Evolutionary conservation across 441 rosid genomes (phyloP).

Genomic region (Biscutella laevigata): DNA sequence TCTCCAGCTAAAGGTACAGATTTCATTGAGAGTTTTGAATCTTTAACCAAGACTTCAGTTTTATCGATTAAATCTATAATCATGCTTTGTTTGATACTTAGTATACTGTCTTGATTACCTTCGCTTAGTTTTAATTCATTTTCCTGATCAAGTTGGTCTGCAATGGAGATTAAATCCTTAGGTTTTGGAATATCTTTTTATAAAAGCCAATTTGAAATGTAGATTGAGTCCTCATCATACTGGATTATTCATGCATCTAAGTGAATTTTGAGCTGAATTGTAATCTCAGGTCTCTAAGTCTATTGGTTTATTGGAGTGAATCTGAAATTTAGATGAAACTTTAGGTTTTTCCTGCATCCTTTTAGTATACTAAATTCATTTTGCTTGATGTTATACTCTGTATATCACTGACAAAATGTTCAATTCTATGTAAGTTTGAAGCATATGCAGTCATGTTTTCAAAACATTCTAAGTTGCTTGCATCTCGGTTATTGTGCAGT

Average conservation of each 20-base stretch:
- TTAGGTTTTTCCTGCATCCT: background rate
- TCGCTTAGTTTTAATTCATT: background rate
- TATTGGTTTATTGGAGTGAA: background rate
- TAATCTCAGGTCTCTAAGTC: too few species aligned
- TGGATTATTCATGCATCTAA: background rate
- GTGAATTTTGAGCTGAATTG: too few species aligned
- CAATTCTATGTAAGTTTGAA: background rate
- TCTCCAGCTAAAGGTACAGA: slow-evolving; percentile 28
- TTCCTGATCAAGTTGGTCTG: background rate
- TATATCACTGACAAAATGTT: background rate
- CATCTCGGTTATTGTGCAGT: slow-evolving; percentile 16
- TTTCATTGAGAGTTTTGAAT: background rate
- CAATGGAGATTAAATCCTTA: background rate
- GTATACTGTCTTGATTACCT: background rate
- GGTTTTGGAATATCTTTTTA: background rate
- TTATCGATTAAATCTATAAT: background rate
- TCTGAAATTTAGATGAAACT: background rate
- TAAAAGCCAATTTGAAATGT: background rate
- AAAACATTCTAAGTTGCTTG: background rate
- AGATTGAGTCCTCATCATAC: background rate
- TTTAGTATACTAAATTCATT: background rate
- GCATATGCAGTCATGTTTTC: background rate
- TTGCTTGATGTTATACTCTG: background rate
- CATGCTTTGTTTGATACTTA: background rate
- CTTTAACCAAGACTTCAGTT: background rate